A percentile compares a stretch with the other conserved stretches of the same genome.
These are phyloP conservation scores for Termitomyces sp. DNA, from an alignment of 1,284 basidiomycete genomes.

Conservation along the genomic window DNA sequence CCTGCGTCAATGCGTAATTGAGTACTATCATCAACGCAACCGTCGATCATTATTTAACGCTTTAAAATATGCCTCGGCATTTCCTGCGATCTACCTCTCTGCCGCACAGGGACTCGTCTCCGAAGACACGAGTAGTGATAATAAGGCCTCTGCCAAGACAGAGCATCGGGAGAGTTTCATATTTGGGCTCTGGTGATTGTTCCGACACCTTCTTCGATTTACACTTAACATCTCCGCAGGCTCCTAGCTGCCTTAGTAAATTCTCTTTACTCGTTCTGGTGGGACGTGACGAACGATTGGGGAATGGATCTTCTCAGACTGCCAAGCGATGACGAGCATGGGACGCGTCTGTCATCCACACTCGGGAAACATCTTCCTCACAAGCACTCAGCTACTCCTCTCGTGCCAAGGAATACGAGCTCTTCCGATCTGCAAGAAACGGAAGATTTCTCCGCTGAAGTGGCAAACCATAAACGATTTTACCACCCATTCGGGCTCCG, in stretches of 20 bases:
- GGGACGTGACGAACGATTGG: slow-evolving; percentile 99
- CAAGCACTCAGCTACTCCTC: slow-evolving; percentile 36
- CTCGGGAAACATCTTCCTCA: slow-evolving; percentile 41
- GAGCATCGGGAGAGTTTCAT: slow-evolving; percentile 78
- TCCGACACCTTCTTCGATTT: not conserved
- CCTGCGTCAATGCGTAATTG: slow-evolving; percentile 89
- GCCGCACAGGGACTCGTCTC: slow-evolving; percentile 76
- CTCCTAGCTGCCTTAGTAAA: slow-evolving; percentile 82
- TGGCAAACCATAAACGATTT: slow-evolving; percentile 20
- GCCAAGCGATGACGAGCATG: slow-evolving; percentile 16
- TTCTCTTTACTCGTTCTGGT: slow-evolving; percentile 96
- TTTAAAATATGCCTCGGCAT: slow-evolving; percentile 93
- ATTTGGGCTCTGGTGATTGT: slow-evolving; percentile 76
- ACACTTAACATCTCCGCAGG: slow-evolving; percentile 42
- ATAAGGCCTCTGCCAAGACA: slow-evolving; percentile 40
- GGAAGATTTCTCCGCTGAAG: slow-evolving; percentile 10
- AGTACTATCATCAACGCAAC: slow-evolving; percentile 70
- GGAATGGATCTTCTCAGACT: slow-evolving; percentile 74
- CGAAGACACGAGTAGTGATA: slow-evolving; percentile 43
- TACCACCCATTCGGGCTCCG: slow-evolving; percentile 70
- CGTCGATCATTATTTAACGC: slow-evolving; percentile 87
- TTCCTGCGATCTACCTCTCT: slow-evolving; percentile 95
- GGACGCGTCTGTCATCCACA: slow-evolving; percentile 30
- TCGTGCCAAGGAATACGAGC: slow-evolving; percentile 16
- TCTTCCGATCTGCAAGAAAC: slow-evolving; percentile 29